A percentile compares a stretch with the other conserved stretches of the same genome.
phyloP scores from a whole-genome alignment of 2,329 filamentous ascomycete genomes.

The Iodosphaeria phyllophila region DNA sequence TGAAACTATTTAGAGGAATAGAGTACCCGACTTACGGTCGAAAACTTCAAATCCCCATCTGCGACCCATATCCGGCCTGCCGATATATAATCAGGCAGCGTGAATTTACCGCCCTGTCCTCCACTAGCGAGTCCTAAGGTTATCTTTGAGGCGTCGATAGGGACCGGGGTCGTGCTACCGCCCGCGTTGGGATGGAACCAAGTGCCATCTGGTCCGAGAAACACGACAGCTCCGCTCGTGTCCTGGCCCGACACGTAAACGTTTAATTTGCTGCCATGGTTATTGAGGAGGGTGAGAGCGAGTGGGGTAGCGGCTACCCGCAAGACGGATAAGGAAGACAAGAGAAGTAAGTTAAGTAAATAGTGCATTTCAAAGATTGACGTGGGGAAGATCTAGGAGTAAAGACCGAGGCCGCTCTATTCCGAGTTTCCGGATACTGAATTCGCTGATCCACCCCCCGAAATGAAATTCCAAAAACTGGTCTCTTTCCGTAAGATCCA shows the following conservation, averaged over 20 bases:
- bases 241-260: conserved; percentile 23
- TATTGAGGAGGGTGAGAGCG: conserved; percentile 20
- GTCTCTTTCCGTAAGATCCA: too few relatives aligned
- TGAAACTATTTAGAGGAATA: not conserved
- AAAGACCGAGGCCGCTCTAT: too few relatives aligned
- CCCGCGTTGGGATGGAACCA: conserved; percentile 20
- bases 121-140: conserved; percentile 17
- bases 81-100: conserved; percentile 19
- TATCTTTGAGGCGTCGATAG: conserved; percentile 14
- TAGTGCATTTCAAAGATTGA: too few relatives aligned
- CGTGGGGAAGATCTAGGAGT: too few relatives aligned
- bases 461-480: too few relatives aligned
- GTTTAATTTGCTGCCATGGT: conserved; percentile 17
- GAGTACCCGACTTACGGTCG: conserved; percentile 10
- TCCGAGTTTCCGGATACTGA: too few relatives aligned
- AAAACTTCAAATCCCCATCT: conserved; percentile 20
- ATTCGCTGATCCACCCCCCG: too few relatives aligned
- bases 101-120: conserved; percentile 18
- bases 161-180: conserved; percentile 12
- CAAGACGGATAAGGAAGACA: too few relatives aligned
- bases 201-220: conserved; percentile 18
- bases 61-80: conserved; percentile 23
- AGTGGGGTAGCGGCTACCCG: too few relatives aligned
- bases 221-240: conserved; percentile 15
- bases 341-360: too few relatives aligned